Percentiles rank a stretch among this genome's conserved stretches.
phyloP scores from a whole-genome alignment of 495 filamentous ascomycete genomes.

The Penicillium mononematosum region DNA sequence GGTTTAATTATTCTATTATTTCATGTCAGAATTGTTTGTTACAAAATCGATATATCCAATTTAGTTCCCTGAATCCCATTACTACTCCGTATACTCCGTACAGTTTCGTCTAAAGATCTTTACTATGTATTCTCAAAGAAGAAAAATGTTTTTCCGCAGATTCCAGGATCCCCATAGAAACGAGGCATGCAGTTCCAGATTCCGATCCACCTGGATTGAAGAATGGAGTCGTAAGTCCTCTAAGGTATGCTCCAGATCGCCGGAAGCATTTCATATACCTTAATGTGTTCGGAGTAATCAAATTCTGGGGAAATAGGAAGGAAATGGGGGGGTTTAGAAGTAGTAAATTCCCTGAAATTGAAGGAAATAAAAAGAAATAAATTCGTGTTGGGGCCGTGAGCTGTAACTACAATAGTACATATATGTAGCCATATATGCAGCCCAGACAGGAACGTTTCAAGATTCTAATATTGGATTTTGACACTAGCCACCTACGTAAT shows the following conservation, averaged over 20 bases:
- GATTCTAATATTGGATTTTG: neutral
- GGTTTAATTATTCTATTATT: too few relatives aligned
- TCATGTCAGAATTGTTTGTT: too few relatives aligned
- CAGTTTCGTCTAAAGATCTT: neutral
- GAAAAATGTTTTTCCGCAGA: constrained; percentile 5
- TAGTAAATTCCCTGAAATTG: too few relatives aligned
- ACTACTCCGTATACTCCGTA: too few relatives aligned
- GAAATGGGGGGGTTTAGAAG: neutral
- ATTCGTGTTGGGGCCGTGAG: neutral
- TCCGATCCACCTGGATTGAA: constrained; percentile 18
- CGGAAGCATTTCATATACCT: neutral
- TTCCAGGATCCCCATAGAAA: constrained; percentile 18
- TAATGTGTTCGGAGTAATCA: neutral
- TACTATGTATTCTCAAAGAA: neutral
- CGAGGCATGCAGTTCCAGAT: constrained; percentile 20
- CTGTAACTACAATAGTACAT: neutral
- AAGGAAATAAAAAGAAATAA: too few relatives aligned
- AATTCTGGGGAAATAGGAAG: neutral
- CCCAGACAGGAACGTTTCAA: neutral
- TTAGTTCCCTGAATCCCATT: neutral
- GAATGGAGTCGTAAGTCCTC: neutral
- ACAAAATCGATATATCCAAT: neutral
- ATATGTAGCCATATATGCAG: neutral
- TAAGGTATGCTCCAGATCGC: neutral
- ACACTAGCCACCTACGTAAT: too few relatives aligned